A percentile compares a stretch with the other conserved stretches of the same genome.
Evolutionary conservation across 495 filamentous ascomycete genomes (phyloP).

Genomic region (Filosporella fistucella): DNA sequence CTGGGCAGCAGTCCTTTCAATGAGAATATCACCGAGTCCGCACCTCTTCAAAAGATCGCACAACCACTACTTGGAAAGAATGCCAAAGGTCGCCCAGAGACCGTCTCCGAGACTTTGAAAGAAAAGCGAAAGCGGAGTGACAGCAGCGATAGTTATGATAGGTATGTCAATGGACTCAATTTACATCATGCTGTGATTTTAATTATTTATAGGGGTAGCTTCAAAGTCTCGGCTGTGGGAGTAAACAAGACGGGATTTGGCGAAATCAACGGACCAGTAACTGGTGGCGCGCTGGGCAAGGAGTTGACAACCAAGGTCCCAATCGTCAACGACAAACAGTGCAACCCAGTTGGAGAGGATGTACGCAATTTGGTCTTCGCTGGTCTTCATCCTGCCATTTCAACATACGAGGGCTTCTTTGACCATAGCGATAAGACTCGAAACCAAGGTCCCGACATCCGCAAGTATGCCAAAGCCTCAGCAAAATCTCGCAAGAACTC

Average conservation of each 20-base stretch:
- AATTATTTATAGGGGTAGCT: too few species aligned
- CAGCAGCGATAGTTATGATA: too few species aligned
- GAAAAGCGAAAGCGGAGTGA: too few species aligned
- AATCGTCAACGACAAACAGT: constrained; percentile 75
- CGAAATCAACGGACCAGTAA: constrained; percentile 17
- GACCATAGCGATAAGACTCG: constrained; percentile 55
- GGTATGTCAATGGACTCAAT: too few species aligned
- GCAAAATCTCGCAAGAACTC: constrained; percentile 55
- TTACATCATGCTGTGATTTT: too few species aligned
- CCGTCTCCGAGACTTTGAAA: too few species aligned
- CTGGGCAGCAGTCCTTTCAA: constrained; percentile 66
- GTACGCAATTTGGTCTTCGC: constrained; percentile 71
- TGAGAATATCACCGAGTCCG: constrained; percentile 46
- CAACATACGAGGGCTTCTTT: constrained; percentile 71
- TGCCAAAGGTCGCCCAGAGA: too few species aligned
- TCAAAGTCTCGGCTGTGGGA: too few species aligned
- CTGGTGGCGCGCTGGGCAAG: constrained; percentile 15
- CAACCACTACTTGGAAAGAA: constrained; percentile 41
- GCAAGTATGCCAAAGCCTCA: constrained; percentile 67
- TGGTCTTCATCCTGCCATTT: constrained; percentile 64
- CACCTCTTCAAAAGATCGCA: constrained; percentile 32
- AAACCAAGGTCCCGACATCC: constrained; percentile 66
- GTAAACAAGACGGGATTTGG: constrained; percentile 23
- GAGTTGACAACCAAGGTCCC: constrained; percentile 43
- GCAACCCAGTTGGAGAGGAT: constrained; percentile 78